phyloP scores from a whole-genome alignment of 352 stramenopile genomes.

The Pythium biforme region DNA sequence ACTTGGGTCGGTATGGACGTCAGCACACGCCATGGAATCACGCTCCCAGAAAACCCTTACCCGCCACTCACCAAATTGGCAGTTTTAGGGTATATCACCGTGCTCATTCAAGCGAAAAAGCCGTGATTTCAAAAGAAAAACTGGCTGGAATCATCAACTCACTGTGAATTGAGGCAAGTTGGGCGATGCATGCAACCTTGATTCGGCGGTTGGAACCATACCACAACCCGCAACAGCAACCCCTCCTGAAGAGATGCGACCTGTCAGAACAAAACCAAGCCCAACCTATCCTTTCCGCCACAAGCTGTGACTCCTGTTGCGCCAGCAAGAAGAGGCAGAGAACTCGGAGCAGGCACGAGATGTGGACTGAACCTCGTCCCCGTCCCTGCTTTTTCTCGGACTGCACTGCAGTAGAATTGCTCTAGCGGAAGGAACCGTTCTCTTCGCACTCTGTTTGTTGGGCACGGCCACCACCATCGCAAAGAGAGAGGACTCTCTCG shows the following conservation, averaged over 20 bases:
- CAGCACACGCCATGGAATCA: slow-evolving; percentile 4
- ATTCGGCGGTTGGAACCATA: not conserved
- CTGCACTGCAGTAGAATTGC: not conserved
- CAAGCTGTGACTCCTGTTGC: not conserved
- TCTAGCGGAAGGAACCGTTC: slow-evolving; percentile 4
- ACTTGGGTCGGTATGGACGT: slow-evolving; percentile 2
- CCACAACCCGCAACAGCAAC: no score
- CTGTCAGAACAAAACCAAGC: not conserved
- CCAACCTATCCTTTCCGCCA: not conserved
- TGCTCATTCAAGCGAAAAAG: not conserved
- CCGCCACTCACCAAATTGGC: slow-evolving; percentile 3
- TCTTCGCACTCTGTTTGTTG: not conserved
- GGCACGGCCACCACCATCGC: slow-evolving; percentile 1
- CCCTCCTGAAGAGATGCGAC: slow-evolving; percentile 2
- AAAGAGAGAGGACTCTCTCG: not conserved
- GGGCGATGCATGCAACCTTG: no score
- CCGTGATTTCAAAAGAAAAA: not conserved
- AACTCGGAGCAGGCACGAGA: not conserved
- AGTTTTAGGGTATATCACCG: not conserved
- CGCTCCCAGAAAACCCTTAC: not conserved
- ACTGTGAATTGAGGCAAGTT: not conserved
- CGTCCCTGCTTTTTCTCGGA: slow-evolving; percentile 13
- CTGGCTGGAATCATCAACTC: not conserved
- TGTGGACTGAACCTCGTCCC: slow-evolving; percentile 12
- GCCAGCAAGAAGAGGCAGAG: slow-evolving; percentile 8